Base-by-base conservation (phyloP, 345 rosid species). In the Salix caprea region DNA sequence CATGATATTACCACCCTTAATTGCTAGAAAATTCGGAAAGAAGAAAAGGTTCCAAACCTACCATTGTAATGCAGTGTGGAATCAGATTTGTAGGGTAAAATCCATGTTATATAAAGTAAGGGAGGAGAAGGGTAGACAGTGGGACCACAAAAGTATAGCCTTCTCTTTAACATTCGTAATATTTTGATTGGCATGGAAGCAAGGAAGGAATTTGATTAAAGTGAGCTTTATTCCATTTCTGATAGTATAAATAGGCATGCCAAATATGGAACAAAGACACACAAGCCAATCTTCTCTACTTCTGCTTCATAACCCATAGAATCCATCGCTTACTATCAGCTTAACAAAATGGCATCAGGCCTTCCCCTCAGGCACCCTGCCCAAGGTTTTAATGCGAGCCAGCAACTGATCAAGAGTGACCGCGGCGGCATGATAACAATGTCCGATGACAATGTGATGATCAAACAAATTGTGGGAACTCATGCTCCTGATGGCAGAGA, bases 401-500 rank as follows among this genome's bases (percentile, higher is more conserved):
- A 30, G n/a, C 67, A 65, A 13, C 77, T 77, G 72, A 79, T 81
- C 72, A 86, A 58, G 81, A 71, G 81, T 66, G 81, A 85, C 75
- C 77, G 95, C 26, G 70, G 88, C 81, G 85, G 86, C 81, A 85
- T 85, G 84, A 44, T 90, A 0, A 72, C 86, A 65, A 76, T 86
- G 78, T 89, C 92, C 1, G 96, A 93, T 74, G 94, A 93, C 61
- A 85, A 68, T 74, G 80, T 83, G 82, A 88, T 90, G 92, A 81
- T 90, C 85, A 86, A 84, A 74, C 88, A 87, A 68, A 77, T 91
- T 69, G 69, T 50, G 62, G 79, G 80, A 48, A 91, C 93, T 30
- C 94, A 93, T 76, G 78, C 88, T 46, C 91, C 93, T 48, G 93
- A 89, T 77, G 94, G 89, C 52, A 87, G 92, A 8, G 92, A 89